These are phyloP conservation scores for Gelatoporia subvermispora DNA, from an alignment of 768 basidiomycete species.

Conservation along the genomic window DNA sequence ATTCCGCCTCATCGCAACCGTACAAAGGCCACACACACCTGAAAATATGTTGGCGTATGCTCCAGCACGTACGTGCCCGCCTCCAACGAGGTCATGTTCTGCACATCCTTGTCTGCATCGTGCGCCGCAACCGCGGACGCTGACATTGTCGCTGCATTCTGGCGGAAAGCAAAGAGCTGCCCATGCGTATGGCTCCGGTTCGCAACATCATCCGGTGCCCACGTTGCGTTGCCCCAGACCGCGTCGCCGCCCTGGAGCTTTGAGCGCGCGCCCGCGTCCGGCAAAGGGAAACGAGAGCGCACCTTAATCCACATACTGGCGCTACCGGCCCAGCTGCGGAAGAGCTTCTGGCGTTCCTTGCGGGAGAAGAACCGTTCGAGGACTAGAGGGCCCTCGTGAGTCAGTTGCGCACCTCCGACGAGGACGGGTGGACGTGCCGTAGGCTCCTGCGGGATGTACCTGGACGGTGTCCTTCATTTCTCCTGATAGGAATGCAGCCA, in stretches of 20 bases:
- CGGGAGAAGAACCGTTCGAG: slow-evolving; percentile 88
- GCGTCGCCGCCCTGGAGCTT: slow-evolving; percentile 64
- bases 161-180: slow-evolving; percentile 76
- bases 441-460: slow-evolving; percentile 75
- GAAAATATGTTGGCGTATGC: slow-evolving; percentile 79
- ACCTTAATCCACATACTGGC: slow-evolving; percentile 94
- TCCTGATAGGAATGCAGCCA: slow-evolving; percentile 91
- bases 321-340: slow-evolving; percentile 93
- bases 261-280: not conserved
- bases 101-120: slow-evolving; percentile 12
- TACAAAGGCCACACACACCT: slow-evolving; percentile 37
- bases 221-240: slow-evolving; percentile 74
- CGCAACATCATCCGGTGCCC: slow-evolving; percentile 75
- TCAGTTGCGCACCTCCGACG: no score
- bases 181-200: slow-evolving; percentile 64
- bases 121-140: no score
- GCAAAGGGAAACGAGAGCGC: not conserved
- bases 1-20: not conserved
- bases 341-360: slow-evolving; percentile 81
- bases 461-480: slow-evolving; percentile 95
- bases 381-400: no score
- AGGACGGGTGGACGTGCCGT: no score
- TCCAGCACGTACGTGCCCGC: slow-evolving; percentile 76
- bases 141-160: slow-evolving; percentile 11
- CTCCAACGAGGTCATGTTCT: slow-evolving; percentile 76